These are phyloP conservation scores for Camellia oleifera DNA, from an alignment of 179 eudicot species.

Conservation along the genomic window DNA sequence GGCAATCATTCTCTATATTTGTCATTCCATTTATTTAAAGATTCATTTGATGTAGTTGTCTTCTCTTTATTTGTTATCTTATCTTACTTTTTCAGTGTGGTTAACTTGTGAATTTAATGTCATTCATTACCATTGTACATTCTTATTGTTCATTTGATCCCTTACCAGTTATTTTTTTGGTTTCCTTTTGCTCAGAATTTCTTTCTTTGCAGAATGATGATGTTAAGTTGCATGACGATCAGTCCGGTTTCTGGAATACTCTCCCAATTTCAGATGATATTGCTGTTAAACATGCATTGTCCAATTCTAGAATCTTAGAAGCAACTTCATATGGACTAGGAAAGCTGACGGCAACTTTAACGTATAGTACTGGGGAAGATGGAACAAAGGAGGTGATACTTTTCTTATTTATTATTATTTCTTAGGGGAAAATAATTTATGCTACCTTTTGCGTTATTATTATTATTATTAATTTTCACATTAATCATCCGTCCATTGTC, in stretches of 20 bases:
- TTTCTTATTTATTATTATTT: not conserved
- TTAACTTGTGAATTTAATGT: not conserved
- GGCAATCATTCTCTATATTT: not conserved
- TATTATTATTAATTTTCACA: not conserved
- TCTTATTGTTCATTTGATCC: not conserved
- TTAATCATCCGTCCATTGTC: not conserved
- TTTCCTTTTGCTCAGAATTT: not conserved
- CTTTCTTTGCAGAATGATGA: constrained; percentile 63
- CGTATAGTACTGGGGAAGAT: constrained; percentile 45
- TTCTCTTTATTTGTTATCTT: not conserved
- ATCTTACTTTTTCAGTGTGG: not conserved
- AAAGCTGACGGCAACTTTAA: constrained; percentile 67
- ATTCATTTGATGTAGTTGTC: not conserved
- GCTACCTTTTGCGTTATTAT: constrained; percentile 8
- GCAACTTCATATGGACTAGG: constrained; percentile 69
- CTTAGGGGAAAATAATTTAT: not conserved
- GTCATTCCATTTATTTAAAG: not conserved
- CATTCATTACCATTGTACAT: not conserved
- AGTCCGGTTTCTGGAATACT: constrained; percentile 54
- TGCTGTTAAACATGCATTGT: constrained; percentile 41
- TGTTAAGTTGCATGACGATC: constrained; percentile 57
- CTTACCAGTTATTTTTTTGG: not conserved
- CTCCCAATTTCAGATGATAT: constrained; percentile 45
- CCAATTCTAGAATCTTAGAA: constrained; percentile 52
- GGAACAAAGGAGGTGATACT: constrained; percentile 52